These are phyloP conservation scores for Suillus discolor DNA, from an alignment of 768 basidiomycete genomes.

Conservation along the genomic window DNA sequence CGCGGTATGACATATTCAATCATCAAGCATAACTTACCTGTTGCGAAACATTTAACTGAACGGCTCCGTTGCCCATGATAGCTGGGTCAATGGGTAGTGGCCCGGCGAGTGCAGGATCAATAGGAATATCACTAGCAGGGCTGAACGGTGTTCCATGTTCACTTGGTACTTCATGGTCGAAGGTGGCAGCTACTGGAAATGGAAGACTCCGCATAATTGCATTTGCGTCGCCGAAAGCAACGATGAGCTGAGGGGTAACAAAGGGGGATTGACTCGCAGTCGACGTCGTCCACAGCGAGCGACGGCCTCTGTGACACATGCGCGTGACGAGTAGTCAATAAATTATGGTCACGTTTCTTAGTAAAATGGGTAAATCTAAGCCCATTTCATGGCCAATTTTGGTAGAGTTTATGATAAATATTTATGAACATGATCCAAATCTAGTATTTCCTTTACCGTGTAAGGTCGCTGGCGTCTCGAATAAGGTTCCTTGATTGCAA, in stretches of 20 bases:
- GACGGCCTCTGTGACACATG: conserved; percentile 29
- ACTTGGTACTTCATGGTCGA: conserved; percentile 57
- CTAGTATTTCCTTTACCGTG: neutral
- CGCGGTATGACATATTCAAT: conserved; percentile 18
- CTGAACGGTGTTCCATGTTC: conserved; percentile 62
- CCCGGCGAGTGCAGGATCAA: conserved; percentile 73
- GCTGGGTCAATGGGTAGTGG: conserved; percentile 53
- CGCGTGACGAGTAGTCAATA: conserved; percentile 31
- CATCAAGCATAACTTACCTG: conserved; percentile 42
- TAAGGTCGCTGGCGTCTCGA: neutral
- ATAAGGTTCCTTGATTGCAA: conserved; percentile 1
- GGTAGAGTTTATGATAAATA: too few species aligned
- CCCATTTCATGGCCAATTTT: neutral
- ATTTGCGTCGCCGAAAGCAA: conserved; percentile 13
- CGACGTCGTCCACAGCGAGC: conserved; percentile 42
- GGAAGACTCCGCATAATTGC: conserved; percentile 61
- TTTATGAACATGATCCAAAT: neutral
- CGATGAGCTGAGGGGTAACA: conserved; percentile 20
- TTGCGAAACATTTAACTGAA: conserved; percentile 16
- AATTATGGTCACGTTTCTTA: conserved; percentile 31
- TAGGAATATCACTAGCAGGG: conserved; percentile 69
- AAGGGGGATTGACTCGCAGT: conserved; percentile 27
- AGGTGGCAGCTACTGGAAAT: conserved; percentile 44
- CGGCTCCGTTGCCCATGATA: conserved; percentile 37
- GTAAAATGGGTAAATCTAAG: conserved; percentile 11